Percentiles rank a stretch among this genome's conserved stretches.
These are phyloP conservation scores for Neobulgaria alba DNA, from an alignment of 2,329 filamentous ascomycete genomes.

Conservation along the genomic window DNA sequence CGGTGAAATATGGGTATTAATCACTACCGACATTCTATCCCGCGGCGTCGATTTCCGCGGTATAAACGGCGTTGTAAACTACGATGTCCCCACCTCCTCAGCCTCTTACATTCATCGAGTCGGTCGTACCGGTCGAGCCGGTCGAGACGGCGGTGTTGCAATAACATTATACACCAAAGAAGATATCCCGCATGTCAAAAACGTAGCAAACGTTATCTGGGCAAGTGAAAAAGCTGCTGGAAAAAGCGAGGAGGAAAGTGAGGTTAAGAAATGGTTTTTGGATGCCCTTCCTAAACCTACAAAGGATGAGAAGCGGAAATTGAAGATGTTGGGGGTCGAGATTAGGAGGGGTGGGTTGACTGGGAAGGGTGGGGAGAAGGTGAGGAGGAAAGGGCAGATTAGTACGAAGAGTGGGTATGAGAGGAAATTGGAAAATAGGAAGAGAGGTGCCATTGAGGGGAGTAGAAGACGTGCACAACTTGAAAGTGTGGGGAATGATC, in stretches of 20 bases:
- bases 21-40: slow-evolving; percentile 88
- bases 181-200: slow-evolving; percentile 83
- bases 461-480: slow-evolving; percentile 40
- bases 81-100: slow-evolving; percentile 87
- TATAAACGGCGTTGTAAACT: slow-evolving; percentile 94
- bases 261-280: slow-evolving; percentile 76
- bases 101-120: slow-evolving; percentile 91
- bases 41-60: slow-evolving; percentile 92
- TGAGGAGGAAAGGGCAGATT: slow-evolving; percentile 46
- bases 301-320: slow-evolving; percentile 74
- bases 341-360: slow-evolving; percentile 45
- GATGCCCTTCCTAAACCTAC: slow-evolving; percentile 75
- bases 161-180: slow-evolving; percentile 95
- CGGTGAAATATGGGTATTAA: slow-evolving; percentile 91
- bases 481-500: slow-evolving; percentile 23
- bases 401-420: slow-evolving; percentile 77
- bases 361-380: slow-evolving; percentile 21
- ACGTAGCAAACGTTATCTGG: slow-evolving; percentile 86
- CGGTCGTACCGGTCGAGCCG: slow-evolving; percentile 82
- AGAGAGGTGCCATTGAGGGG: slow-evolving; percentile 50
- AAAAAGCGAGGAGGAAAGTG: slow-evolving; percentile 42
- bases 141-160: slow-evolving; percentile 76
- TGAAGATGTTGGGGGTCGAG: slow-evolving; percentile 77
- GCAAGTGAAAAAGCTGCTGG: slow-evolving; percentile 66
- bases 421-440: slow-evolving; percentile 58